Base-by-base conservation (phyloP, 768 basidiomycete species). In the Panaeolus papilionaceus region DNA sequence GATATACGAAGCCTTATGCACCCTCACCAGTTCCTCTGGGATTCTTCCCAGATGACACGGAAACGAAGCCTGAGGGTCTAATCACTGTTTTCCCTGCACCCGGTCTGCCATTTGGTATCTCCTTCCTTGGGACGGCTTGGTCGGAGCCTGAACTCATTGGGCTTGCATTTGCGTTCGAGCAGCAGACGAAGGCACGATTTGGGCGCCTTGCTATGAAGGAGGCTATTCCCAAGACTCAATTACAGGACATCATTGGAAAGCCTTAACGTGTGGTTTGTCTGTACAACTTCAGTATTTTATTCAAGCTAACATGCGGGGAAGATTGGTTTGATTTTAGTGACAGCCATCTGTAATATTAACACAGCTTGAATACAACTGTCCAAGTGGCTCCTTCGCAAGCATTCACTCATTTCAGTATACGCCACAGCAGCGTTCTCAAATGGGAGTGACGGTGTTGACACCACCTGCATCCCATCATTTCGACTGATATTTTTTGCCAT, bases 81-180 rank as follows among this genome's bases (percentile, higher is more conserved):
- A 69, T 71, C 67, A 80, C 82, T 1, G 79, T 85, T 0, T 85
- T 83, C 65, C 84, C 85, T 0, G 83, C 83, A 0, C 89, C 87
- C 2, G 86, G 86, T 11, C 81, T 86, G 40, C 89, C 89, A 0
- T 86, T 90, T 61, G 89, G 89, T 0, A 74, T 90, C 5, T 84
- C 87, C 4, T 90, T 91, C 77, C 70, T 89, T 10, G 88, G 88
- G 0, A 87, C 88, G 0, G 86, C 85, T 18, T 91, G 86, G 74
- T 85, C 85, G 45, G 90, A 90, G 66, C 85, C 83, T 71, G 75
- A 82, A n/a, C 79, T 91, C 44, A 82, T 91, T 66, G 80, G 84
- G 0, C 82, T 87, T 67, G 90, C 82, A 4, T 90, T 83, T 76
- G 89, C 89, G 1, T 90, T 88, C 68, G 90, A 92, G 75, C 89